Evolutionary conservation across 805 yeast genomes (phyloP).

Genomic region (Candida adriatica): DNA sequence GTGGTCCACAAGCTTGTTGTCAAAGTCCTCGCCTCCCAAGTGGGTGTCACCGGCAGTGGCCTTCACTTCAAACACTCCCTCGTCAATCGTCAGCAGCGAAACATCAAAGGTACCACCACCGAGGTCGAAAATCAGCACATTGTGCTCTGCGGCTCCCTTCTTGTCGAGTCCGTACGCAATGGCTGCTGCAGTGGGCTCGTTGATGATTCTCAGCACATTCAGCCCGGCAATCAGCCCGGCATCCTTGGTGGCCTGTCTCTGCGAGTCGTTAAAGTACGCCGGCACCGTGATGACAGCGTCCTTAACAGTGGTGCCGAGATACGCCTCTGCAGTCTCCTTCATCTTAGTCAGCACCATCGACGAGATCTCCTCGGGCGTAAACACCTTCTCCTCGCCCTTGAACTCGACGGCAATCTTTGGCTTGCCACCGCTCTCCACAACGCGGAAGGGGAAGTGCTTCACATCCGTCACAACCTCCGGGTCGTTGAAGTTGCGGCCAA

Average conservation of each 20-base stretch:
- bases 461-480: slow-evolving; percentile 72
- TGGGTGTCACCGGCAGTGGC: slow-evolving; percentile 82
- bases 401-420: slow-evolving; percentile 83
- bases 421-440: slow-evolving; percentile 73
- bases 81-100: slow-evolving; percentile 86
- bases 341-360: slow-evolving; percentile 89
- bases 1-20: slow-evolving; percentile 90
- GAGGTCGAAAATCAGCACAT: slow-evolving; percentile 77
- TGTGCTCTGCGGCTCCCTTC: slow-evolving; percentile 65
- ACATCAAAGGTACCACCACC: slow-evolving; percentile 99
- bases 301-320: slow-evolving; percentile 70
- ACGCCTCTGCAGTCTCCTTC: slow-evolving; percentile 90
- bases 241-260: slow-evolving; percentile 72
- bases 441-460: slow-evolving; percentile 85
- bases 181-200: slow-evolving; percentile 85
- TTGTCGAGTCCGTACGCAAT: slow-evolving; percentile 70
- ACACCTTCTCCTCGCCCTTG: slow-evolving; percentile 77
- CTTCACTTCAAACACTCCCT: slow-evolving; percentile 95
- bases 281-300: slow-evolving; percentile 83
- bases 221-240: slow-evolving; percentile 73
- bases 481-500: slow-evolving; percentile 78
- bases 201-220: slow-evolving; percentile 65
- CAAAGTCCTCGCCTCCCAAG: slow-evolving; percentile 99
- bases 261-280: slow-evolving; percentile 75
- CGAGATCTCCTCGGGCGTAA: slow-evolving; percentile 92